Percentiles rank a stretch among this genome's conserved stretches.
Conservation (phyloP, 2,329 filamentous ascomycete genomes). For the Cladosporium sphaerospermum region DNA sequence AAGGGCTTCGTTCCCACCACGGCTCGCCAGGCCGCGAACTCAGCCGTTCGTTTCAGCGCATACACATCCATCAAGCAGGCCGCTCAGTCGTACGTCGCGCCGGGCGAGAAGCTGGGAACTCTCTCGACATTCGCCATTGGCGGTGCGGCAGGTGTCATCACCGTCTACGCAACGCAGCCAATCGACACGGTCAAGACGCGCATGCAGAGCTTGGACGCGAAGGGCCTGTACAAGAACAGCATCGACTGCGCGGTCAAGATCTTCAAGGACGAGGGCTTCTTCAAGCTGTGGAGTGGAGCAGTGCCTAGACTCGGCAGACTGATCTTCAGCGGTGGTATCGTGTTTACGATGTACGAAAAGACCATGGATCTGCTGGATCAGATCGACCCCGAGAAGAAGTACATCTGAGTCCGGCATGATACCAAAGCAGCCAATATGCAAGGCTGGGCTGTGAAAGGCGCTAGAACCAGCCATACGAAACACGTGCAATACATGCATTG, state of each 20-base stretch:
- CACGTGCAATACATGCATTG: no score
- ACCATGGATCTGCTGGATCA: conserved; percentile 79
- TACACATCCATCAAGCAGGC: conserved; percentile 89
- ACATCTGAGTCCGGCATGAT: conserved; percentile 45
- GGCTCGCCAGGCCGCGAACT: conserved; percentile 89
- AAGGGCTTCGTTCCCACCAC: conserved; percentile 95
- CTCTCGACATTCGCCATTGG: conserved; percentile 87
- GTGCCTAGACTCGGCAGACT: conserved; percentile 76
- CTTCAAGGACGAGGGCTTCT: conserved; percentile 77
- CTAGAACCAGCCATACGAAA: no score
- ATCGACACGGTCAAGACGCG: conserved; percentile 92
- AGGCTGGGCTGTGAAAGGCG: no score
- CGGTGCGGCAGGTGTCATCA: conserved; percentile 81
- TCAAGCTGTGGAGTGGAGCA: conserved; percentile 93
- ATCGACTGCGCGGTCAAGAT: conserved; percentile 77
- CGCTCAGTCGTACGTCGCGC: conserved; percentile 85
- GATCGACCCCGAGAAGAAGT: conserved; percentile 76
- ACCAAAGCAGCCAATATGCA: no score
- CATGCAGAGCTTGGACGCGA: conserved; percentile 94
- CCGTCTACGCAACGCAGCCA: conserved; percentile 67
- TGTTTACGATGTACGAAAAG: conserved; percentile 98
- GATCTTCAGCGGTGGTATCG: conserved; percentile 89
- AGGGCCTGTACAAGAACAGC: conserved; percentile 75
- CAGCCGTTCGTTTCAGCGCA: conserved; percentile 84
- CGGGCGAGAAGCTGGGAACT: conserved; percentile 88